Evolutionary conservation across 106 monocot species (phyloP).

Genomic region (Xerophyta viscosa): DNA sequence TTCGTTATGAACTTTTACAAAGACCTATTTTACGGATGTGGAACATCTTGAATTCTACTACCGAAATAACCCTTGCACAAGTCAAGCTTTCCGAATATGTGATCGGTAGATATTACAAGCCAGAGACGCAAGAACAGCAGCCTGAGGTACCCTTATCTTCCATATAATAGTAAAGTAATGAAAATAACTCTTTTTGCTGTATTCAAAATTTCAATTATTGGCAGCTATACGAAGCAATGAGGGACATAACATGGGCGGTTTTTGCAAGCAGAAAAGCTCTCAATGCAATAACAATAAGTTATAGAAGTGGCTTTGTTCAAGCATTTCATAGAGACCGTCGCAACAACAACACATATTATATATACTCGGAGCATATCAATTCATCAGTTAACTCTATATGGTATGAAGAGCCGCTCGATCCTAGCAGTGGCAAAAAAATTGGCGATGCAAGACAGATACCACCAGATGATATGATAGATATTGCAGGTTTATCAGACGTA

Average conservation of each 20-base stretch:
- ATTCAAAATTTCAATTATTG: background rate
- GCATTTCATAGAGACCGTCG: conserved; percentile 49
- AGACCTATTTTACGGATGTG: conserved; percentile 52
- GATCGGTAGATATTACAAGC: conserved; percentile 25
- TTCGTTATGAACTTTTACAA: conserved; percentile 51
- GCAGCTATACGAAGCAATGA: conserved; percentile 49
- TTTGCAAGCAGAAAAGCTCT: conserved; percentile 53
- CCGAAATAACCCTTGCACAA: conserved; percentile 46
- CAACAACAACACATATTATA: conserved; percentile 46
- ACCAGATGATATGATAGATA: conserved; percentile 39
- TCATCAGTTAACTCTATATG: conserved; percentile 18
- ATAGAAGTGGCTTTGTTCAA: conserved; percentile 45
- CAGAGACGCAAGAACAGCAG: conserved; percentile 14
- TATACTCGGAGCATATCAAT: conserved; percentile 30
- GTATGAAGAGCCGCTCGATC: conserved; percentile 42
- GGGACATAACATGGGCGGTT: conserved; percentile 51
- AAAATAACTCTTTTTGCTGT: background rate
- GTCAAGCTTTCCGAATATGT: conserved; percentile 54
- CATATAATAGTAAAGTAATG: background rate
- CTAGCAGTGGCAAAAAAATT: conserved; percentile 24
- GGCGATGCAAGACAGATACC: conserved; percentile 25
- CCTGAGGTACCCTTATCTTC: conserved; percentile 20
- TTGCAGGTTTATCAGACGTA: conserved; percentile 36
- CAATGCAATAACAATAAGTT: conserved; percentile 41
- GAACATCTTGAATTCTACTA: conserved; percentile 55